phyloP scores from a whole-genome alignment of 2,329 filamentous ascomycete genomes.

The Boeremia exigua region DNA sequence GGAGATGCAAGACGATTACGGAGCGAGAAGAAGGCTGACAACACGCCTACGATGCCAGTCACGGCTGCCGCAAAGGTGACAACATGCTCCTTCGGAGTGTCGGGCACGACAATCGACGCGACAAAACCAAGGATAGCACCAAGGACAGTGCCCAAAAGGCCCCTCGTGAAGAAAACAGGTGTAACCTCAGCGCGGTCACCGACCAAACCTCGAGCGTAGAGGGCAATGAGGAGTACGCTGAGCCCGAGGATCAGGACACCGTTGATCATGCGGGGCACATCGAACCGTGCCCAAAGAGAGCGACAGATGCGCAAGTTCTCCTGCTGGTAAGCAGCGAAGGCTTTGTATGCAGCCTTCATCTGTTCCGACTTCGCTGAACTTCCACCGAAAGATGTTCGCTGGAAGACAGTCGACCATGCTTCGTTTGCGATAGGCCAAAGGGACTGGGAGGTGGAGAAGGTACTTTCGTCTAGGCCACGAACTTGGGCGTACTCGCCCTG shows the following conservation, averaged over 20 bases:
- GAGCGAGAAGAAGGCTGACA: slow-evolving; percentile 50
- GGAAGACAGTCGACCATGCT: slow-evolving; percentile 53
- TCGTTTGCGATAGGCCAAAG: slow-evolving; percentile 68
- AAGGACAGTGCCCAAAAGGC: slow-evolving; percentile 55
- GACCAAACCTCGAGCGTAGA: slow-evolving; percentile 70
- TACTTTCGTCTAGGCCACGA: slow-evolving; percentile 69
- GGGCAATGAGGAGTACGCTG: slow-evolving; percentile 70
- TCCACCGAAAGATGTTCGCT: slow-evolving; percentile 39
- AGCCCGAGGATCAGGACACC: slow-evolving; percentile 75
- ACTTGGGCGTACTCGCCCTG: slow-evolving; percentile 81
- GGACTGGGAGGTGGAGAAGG: slow-evolving; percentile 61
- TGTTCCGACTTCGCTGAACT: slow-evolving; percentile 45
- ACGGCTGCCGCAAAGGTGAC: slow-evolving; percentile 51
- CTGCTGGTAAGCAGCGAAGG: slow-evolving; percentile 76
- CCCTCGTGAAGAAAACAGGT: slow-evolving; percentile 59
- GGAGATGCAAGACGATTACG: slow-evolving; percentile 57
- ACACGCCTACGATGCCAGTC: slow-evolving; percentile 49
- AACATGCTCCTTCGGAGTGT: slow-evolving; percentile 49
- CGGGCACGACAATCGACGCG: slow-evolving; percentile 52
- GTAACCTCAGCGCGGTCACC: slow-evolving; percentile 62
- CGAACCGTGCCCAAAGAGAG: slow-evolving; percentile 88
- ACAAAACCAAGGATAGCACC: slow-evolving; percentile 52
- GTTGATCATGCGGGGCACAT: slow-evolving; percentile 81
- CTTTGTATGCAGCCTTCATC: slow-evolving; percentile 56
- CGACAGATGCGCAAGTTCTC: slow-evolving; percentile 82